Base-by-base conservation (phyloP, 352 stramenopile genomes). In the Pythium rhizo-oryzae region DNA sequence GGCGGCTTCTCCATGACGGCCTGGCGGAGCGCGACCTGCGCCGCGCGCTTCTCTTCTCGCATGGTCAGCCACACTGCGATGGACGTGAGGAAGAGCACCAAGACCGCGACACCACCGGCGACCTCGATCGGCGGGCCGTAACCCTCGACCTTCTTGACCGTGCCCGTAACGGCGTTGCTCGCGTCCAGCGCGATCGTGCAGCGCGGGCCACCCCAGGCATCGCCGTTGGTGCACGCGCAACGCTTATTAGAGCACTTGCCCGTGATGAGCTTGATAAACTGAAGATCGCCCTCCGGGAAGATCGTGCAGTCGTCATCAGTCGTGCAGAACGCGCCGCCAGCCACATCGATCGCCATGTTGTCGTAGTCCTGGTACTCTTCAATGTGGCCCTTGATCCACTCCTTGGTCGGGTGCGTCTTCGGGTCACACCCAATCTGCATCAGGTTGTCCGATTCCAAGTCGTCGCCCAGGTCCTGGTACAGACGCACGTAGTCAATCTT, bases 391-490 rank as follows among this genome's bases (percentile, higher is more conserved):
- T 76, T 59, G 62, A 83, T 83, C 66, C 72, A 83, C 41, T 78
- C 62, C 19, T 72, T 70, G 21, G 76, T 83, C 37, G 76, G 76
- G 33, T 83, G 74, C 4, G 70, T 70, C 19, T 25, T 16, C 7
- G 76, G 76, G 44, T 83, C 76, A 43, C 76, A 83, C 7, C 71
- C 72, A 8, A 80, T 30, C 18, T 61, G 65, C 74, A 83, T 83
- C 63, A 73, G 72, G 64, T 54, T 57, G 39, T 64, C 44, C 4
- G 58, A 15, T 1, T 65, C 55, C n/a, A 58, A 39, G 39, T 69
- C 55, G 1, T 70, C 49, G 56, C 59, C 64, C 19, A 65, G 52
- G 37, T 78, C 76, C 41, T 75, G 69, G 59, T 75, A 75, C 21
- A 75, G 46, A 2, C 69, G 69, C 9, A 75, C 62, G 64, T 75